A percentile compares a stretch with the other conserved stretches of the same genome.
phyloP scores from a whole-genome alignment of 2,329 filamentous ascomycete genomes.

The Alternaria atra region DNA sequence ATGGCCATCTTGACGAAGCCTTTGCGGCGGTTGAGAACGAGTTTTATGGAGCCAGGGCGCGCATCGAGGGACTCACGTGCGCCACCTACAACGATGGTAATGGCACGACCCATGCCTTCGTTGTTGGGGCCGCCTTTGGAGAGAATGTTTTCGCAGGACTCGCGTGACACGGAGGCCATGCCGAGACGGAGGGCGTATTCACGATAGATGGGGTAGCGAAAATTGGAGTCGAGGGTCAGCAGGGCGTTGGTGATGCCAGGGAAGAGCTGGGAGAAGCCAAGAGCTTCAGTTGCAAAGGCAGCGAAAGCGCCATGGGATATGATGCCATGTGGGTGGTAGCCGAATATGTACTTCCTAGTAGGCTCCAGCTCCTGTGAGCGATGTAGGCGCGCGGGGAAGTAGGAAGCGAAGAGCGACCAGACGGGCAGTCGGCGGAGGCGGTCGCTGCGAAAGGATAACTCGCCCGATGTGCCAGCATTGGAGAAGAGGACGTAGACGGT shows the following conservation, averaged over 20 bases:
- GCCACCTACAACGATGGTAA: conserved; percentile 94
- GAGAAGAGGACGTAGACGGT: conserved; percentile 85
- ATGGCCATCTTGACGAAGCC: conserved; percentile 95
- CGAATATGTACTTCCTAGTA: conserved; percentile 92
- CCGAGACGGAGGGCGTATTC: conserved; percentile 94
- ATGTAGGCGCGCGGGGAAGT: conserved; percentile 90
- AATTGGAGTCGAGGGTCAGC: conserved; percentile 94
- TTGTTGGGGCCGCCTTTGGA: conserved; percentile 78
- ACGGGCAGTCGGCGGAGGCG: conserved; percentile 76
- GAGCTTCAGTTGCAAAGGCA: conserved; percentile 87
- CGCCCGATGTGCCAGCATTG: conserved; percentile 77
- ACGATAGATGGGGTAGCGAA: conserved; percentile 90
- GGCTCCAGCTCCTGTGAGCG: conserved; percentile 81
- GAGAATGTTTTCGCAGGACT: conserved; percentile 89
- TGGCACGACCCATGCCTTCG: conserved; percentile 91
- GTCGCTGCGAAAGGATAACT: conserved; percentile 76
- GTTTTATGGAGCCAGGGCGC: conserved; percentile 75
- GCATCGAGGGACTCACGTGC: conserved; percentile 92
- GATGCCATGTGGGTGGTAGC: conserved; percentile 97
- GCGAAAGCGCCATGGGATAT: conserved; percentile 96
- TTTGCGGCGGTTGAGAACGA: conserved; percentile 84
- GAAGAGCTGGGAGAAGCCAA: conserved; percentile 87
- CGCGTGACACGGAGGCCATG: conserved; percentile 85
- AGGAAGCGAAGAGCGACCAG: conserved; percentile 90
- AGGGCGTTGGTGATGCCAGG: conserved; percentile 95